Conservation (phyloP, 371 early-diverging fungal species). For the Apophysomyces sp. region DNA sequence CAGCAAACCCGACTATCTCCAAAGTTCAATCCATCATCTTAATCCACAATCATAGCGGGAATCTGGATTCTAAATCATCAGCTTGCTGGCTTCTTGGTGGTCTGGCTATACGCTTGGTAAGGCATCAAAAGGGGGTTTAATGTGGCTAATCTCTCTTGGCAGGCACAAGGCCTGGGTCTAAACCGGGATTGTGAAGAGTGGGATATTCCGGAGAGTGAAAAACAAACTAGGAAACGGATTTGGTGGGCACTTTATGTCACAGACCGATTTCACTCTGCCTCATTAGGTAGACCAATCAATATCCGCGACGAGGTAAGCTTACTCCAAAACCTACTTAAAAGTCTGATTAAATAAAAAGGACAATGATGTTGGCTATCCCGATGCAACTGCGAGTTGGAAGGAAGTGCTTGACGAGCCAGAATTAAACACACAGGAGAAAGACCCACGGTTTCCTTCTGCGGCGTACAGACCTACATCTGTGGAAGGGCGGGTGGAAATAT, state of each 20-base stretch:
- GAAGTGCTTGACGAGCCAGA: conserved; percentile 42
- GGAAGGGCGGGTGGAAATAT: conserved; percentile 29
- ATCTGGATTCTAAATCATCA: conserved; percentile 45
- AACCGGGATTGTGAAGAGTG: conserved; percentile 44
- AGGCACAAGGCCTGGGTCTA: conserved; percentile 42
- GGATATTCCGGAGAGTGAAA: conserved; percentile 44
- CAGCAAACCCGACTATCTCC: conserved; percentile 30
- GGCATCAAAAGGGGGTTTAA: neutral
- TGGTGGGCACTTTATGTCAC: conserved; percentile 48
- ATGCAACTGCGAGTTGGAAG: conserved; percentile 32
- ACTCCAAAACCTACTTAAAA: neutral
- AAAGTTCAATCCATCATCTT: conserved; percentile 46
- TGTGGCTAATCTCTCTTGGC: neutral
- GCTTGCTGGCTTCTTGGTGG: conserved; percentile 45
- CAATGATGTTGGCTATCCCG: conserved; percentile 42
- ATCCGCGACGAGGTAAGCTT: conserved; percentile 40
- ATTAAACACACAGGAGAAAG: conserved; percentile 8
- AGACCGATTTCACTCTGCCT: conserved; percentile 46
- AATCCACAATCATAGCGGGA: conserved; percentile 43
- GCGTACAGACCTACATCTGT: conserved; percentile 18
- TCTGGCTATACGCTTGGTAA: conserved; percentile 7
- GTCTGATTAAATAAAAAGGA: conserved; percentile 17
- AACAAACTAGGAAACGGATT: conserved; percentile 42
- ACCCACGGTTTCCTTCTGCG: conserved; percentile 35
- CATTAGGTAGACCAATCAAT: conserved; percentile 44